These are phyloP conservation scores for Boletus sp. DNA, from an alignment of 768 basidiomycete genomes.

Conservation along the genomic window DNA sequence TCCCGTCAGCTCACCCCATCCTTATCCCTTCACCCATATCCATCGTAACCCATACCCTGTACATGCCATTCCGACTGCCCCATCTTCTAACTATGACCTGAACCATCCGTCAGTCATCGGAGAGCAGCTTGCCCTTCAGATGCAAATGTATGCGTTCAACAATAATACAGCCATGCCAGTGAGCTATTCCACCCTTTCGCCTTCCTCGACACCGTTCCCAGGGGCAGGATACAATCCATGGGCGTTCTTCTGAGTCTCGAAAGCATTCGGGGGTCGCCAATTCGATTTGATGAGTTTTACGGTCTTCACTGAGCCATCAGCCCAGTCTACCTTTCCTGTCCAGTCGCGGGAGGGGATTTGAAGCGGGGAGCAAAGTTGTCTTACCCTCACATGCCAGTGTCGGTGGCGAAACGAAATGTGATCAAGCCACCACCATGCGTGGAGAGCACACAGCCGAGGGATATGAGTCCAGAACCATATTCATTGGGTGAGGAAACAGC, in stretches of 20 bases:
- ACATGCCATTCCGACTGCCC: constrained; percentile 43
- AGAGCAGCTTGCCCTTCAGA: constrained; percentile 68
- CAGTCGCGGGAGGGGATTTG: constrained; percentile 42
- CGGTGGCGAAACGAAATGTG: constrained; percentile 25
- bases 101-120: constrained; percentile 53
- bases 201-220: constrained; percentile 67
- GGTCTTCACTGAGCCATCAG: constrained; percentile 37
- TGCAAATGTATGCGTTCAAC: constrained; percentile 73
- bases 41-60: constrained; percentile 47
- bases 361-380: constrained; percentile 44
- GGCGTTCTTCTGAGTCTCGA: constrained; percentile 63
- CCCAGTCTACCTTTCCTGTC: constrained; percentile 48
- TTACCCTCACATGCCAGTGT: constrained; percentile 31
- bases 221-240: constrained; percentile 64
- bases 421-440: constrained; percentile 73
- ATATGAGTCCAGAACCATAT: constrained; percentile 76
- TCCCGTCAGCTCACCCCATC: constrained; percentile 73
- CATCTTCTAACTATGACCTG: constrained; percentile 37
- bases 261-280: constrained; percentile 43
- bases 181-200: too few species aligned
- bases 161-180: too few species aligned
- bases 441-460: constrained; percentile 79
- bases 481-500: constrained; percentile 79
- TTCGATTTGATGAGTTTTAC: constrained; percentile 59
- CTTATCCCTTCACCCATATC: constrained; percentile 74